Evolutionary conservation across 1,284 basidiomycete genomes (phyloP), one percentile per base, ranked within the genome.

Genomic region (Rhodotorula sp.): DNA sequence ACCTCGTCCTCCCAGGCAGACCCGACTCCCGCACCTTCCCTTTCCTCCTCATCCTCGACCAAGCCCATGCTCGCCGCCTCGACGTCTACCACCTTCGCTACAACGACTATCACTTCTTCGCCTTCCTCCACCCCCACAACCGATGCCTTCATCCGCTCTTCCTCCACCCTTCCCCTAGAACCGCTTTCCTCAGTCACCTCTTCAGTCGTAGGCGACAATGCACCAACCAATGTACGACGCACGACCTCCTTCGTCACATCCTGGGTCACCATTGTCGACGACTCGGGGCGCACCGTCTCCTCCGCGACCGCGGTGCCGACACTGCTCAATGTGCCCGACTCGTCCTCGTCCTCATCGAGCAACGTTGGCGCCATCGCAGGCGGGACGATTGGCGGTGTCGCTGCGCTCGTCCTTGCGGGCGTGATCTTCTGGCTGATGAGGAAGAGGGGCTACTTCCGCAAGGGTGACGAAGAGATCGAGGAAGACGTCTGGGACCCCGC

Each of bases 281-380:
- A 58, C 21, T 9, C 61, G 1, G 60, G 61, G 0, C 71, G 51
- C 53, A 68, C 64, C 27, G 12, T 57, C 32, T 51, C 46, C 7
- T 62, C 19, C 34, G 54, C 54, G 9, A 53, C 60, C 29, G 12
- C 69, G n/a, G 50, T 70, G 22, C 69, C 69, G 37, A 70, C 69
- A 25, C 27, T 66, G 27, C 64, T 70, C 60, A 70, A 70, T 55
- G n/a, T 61, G 4, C 48, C 44, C 8, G 39, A 44, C 44, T 17
- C 32, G 17, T 53, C 50, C 17, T 29, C n/a, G 36, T 48, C 41
- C 6, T 41, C 51, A 8, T 37, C 41, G 1, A 46, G 27, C 12
- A 68, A 66, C 61, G 44, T 44, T 8, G 72, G 69, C 1, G 69
- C 72, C 10, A 71, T 74, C 61, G 70, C 70, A 6, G 73, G 73